Evolutionary conservation across 177 flowering plant species (phyloP).

Genomic region (Vitis hybrid): DNA sequence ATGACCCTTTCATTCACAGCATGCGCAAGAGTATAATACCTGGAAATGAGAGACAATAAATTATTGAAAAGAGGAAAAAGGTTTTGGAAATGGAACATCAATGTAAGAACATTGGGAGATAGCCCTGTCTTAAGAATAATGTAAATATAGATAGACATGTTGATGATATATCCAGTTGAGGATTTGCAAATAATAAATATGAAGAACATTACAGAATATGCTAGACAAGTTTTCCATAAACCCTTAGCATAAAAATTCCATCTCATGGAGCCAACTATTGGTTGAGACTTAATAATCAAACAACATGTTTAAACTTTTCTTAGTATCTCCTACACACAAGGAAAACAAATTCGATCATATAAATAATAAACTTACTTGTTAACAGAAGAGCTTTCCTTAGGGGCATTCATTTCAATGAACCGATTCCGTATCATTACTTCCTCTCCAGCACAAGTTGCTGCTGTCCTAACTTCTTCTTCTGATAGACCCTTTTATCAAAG

Average conservation of each 20-base stretch:
- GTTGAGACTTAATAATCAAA: background rate
- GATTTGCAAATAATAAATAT: background rate
- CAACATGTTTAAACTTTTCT: background rate
- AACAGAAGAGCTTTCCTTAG: conserved; percentile 76
- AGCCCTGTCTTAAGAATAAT: background rate
- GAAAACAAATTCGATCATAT: background rate
- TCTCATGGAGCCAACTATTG: too few relatives aligned
- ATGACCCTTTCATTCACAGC: conserved; percentile 90
- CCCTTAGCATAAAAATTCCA: background rate
- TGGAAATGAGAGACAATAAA: conserved; percentile 22
- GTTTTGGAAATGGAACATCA: background rate
- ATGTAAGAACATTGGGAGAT: background rate
- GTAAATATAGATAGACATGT: background rate
- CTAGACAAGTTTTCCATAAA: background rate
- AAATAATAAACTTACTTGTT: conserved; percentile 61
- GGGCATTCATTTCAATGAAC: conserved; percentile 98
- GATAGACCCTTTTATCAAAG: conserved; percentile 77
- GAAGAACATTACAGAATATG: background rate
- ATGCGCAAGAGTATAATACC: conserved; percentile 97
- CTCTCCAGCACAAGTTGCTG: conserved; percentile 97
- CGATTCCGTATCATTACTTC: conserved; percentile 96
- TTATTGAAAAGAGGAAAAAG: background rate
- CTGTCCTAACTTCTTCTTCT: conserved; percentile 97
- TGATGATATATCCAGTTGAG: background rate
- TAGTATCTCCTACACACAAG: background rate